Conservation (phyloP, 345 rosid species). For the Lepidium aucheri region DNA sequence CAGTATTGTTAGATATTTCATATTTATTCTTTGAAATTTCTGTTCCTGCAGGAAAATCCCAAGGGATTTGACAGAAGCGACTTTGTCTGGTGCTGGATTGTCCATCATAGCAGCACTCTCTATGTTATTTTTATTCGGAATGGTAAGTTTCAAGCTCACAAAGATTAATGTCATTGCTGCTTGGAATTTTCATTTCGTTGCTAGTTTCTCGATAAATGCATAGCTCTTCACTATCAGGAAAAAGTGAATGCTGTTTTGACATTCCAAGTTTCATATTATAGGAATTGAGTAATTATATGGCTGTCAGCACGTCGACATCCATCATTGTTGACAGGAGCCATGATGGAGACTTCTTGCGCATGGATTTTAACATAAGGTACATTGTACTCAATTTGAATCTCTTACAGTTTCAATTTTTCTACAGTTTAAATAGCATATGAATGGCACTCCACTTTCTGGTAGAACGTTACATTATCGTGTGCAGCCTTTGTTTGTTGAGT, state of each 20-base stretch:
- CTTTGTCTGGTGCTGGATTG: slow-evolving; percentile 92
- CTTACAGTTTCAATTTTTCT: background rate
- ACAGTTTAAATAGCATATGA: background rate
- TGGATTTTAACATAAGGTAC: slow-evolving; percentile 91
- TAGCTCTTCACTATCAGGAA: background rate
- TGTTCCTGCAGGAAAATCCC: slow-evolving; percentile 80
- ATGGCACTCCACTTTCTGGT: background rate
- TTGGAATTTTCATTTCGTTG: background rate
- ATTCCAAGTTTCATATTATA: slow-evolving; percentile 26
- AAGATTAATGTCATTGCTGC: background rate
- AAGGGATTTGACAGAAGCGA: slow-evolving; percentile 97
- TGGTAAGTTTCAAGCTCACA: slow-evolving; percentile 46
- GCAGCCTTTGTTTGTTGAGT: background rate
- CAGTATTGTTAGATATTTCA: background rate
- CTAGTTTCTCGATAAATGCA: background rate
- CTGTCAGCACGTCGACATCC: slow-evolving; percentile 71
- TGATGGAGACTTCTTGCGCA: slow-evolving; percentile 83
- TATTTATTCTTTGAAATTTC: background rate
- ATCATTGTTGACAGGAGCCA: slow-evolving; percentile 84
- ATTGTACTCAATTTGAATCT: background rate
- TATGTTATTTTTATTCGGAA: slow-evolving; percentile 94
- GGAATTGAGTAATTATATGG: slow-evolving; percentile 81
- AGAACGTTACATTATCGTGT: background rate
- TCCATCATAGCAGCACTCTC: slow-evolving; percentile 79
- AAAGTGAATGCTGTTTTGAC: background rate